These are phyloP conservation scores for Cicer judaicum DNA, from an alignment of 306 rosid genomes.

Conservation along the genomic window DNA sequence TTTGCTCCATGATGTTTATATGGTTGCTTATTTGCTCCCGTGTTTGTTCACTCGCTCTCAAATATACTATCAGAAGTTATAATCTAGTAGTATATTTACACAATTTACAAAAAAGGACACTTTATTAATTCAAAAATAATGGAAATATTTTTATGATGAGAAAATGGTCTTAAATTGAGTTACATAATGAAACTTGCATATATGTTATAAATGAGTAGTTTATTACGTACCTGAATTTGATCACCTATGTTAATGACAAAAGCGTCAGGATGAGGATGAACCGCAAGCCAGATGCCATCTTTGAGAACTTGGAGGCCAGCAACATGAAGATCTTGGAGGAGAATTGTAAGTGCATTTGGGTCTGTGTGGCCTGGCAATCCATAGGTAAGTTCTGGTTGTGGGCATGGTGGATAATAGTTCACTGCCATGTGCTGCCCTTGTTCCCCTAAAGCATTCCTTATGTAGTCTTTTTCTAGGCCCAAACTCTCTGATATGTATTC, in stretches of 20 bases:
- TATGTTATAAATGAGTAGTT: background rate
- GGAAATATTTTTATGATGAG: background rate
- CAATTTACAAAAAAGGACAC: no score
- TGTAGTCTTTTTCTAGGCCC: conserved; percentile 68
- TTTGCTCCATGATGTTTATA: no score
- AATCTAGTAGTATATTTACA: no score
- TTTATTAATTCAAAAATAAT: no score
- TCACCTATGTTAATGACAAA: conserved; percentile 88
- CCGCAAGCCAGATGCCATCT: conserved; percentile 78
- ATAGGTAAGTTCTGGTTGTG: conserved; percentile 85
- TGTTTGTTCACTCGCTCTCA: no score
- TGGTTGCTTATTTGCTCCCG: no score
- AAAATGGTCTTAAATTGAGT: background rate
- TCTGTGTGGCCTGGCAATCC: conserved; percentile 95
- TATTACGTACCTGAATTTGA: conserved; percentile 72
- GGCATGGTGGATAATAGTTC: conserved; percentile 90
- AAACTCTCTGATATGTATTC: conserved; percentile 82
- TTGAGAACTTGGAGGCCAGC: conserved; percentile 88
- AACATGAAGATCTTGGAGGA: conserved; percentile 73
- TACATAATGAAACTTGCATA: background rate
- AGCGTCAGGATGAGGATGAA: conserved; percentile 79
- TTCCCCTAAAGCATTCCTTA: conserved; percentile 62
- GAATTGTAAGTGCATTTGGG: conserved; percentile 90
- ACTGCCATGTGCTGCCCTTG: conserved; percentile 99
- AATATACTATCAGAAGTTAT: no score